Base-by-base conservation (phyloP, 495 filamentous ascomycete genomes). In the Penicillium argentinense region DNA sequence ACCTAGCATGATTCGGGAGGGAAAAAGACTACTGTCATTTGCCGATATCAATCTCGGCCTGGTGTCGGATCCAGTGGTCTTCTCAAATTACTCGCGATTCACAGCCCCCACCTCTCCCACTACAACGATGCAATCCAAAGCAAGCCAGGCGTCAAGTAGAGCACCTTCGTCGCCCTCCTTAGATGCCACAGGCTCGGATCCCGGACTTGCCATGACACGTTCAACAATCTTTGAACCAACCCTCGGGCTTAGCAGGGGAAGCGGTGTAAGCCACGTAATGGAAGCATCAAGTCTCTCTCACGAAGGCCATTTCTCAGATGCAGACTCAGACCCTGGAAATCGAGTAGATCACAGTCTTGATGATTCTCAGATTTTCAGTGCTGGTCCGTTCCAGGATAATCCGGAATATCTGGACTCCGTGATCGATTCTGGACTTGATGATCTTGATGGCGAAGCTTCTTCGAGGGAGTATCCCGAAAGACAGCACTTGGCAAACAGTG, bases 51-150 rank as follows among this genome's bases (percentile, higher is more conserved):
- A 80, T 25, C 75, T 80, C 5, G 77, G 78, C 33, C 68, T 93
- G 27, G 81, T 89, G 27, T 86, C 87, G 12, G 86, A 91, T 42
- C 79, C 86, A 12, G 75, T 80, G 30, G 72, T 91, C 0, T 91
- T 91, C 51, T 82, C 86, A 7, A 80, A 78, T 5, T 71, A 87
- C 46, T 69, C 77, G 13, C 75, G 75, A 13, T 84, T 83, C 13
- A 75, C 80, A 2, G 78, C 77, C 2, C 76, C 82, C 56, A 71
- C 76, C 4, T 86, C 85, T 28, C 83, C 85, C n/a, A 67, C 72
- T 3, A 76, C 73, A 22, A 74, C 78, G 4, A 53, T 67, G 52
- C 69, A 68, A n/a, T 67, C 72, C 9, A 73, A 66, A 26, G 55
- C 43, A 16, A 67, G 66, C 39, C 67, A 60, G 21, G 39, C 56